These are phyloP conservation scores for Acer negundo DNA, from an alignment of 345 rosid species.

Conservation along the genomic window DNA sequence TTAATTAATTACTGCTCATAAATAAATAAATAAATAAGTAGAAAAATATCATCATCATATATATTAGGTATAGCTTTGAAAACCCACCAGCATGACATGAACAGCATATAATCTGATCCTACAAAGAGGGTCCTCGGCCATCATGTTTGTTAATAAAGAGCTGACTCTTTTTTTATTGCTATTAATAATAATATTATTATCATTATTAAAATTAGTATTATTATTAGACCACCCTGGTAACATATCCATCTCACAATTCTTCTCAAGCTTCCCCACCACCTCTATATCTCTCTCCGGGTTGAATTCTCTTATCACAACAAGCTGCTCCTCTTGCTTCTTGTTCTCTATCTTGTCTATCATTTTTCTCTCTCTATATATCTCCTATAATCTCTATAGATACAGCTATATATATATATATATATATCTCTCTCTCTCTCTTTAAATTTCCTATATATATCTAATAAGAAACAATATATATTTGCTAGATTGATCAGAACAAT, in stretches of 20 bases:
- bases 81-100: constrained; percentile 62
- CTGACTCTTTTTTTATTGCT: constrained; percentile 30
- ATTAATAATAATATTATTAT: not conserved
- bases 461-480: too few relatives aligned
- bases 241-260: constrained; percentile 36
- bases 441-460: too few relatives aligned
- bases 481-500: too few relatives aligned
- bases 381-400: not conserved
- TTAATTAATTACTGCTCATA: not conserved
- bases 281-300: constrained; percentile 39
- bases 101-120: constrained; percentile 54
- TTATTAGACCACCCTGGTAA: constrained; percentile 17
- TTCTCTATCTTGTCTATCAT: constrained; percentile 36
- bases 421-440: too few relatives aligned
- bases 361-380: not conserved
- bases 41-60: not conserved
- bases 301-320: constrained; percentile 45
- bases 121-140: constrained; percentile 43
- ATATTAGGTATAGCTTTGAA: not conserved
- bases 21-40: not conserved
- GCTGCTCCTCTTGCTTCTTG: not conserved
- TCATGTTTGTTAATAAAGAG: constrained; percentile 44
- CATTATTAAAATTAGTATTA: not conserved
- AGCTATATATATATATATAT: too few relatives aligned
- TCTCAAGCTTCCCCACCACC: constrained; percentile 62